Evolutionary conservation across 768 basidiomycete genomes (phyloP).

Genomic region (Rhodotorula diobovata): DNA sequence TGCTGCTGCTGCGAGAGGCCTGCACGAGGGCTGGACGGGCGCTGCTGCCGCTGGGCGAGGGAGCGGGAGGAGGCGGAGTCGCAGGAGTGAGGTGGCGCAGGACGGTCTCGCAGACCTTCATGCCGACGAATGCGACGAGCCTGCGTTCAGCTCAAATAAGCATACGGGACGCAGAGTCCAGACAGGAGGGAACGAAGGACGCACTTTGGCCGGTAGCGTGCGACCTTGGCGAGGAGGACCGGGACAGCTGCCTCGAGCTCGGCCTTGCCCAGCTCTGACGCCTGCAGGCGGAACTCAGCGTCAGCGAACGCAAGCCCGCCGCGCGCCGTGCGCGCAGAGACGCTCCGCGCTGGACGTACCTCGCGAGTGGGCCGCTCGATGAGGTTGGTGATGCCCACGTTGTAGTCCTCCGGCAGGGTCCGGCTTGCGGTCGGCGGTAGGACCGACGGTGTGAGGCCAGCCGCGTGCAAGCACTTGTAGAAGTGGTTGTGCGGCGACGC

Average conservation of each 20-base stretch:
- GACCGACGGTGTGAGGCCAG: slow-evolving; percentile 19
- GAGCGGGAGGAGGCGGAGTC: background rate
- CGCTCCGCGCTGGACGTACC: background rate
- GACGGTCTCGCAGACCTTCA: slow-evolving; percentile 34
- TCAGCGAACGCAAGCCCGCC: no score
- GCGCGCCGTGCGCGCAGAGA: no score
- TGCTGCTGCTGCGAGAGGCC: no score
- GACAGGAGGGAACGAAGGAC: background rate
- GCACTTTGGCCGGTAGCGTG: slow-evolving; percentile 4
- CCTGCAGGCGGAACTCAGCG: background rate
- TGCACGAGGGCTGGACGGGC: no score
- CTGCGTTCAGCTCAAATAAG: no score
- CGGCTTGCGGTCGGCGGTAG: slow-evolving; percentile 12
- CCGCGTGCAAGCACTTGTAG: slow-evolving; percentile 12
- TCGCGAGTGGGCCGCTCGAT: slow-evolving; percentile 15
- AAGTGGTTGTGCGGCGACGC: slow-evolving; percentile 33
- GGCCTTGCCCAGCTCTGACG: slow-evolving; percentile 17
- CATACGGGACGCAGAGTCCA: no score
- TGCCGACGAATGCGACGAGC: slow-evolving; percentile 29
- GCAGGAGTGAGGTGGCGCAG: slow-evolving; percentile 5
- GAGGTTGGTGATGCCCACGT: slow-evolving; percentile 26
- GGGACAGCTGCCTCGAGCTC: slow-evolving; percentile 23
- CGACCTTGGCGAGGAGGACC: slow-evolving; percentile 9
- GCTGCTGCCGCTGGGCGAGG: background rate
- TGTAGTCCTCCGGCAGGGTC: background rate